A percentile compares a stretch with the other conserved stretches of the same genome.
Evolutionary conservation across 139 green algal species (phyloP).

Genomic region (Deuterostichococcus epilithicus): DNA sequence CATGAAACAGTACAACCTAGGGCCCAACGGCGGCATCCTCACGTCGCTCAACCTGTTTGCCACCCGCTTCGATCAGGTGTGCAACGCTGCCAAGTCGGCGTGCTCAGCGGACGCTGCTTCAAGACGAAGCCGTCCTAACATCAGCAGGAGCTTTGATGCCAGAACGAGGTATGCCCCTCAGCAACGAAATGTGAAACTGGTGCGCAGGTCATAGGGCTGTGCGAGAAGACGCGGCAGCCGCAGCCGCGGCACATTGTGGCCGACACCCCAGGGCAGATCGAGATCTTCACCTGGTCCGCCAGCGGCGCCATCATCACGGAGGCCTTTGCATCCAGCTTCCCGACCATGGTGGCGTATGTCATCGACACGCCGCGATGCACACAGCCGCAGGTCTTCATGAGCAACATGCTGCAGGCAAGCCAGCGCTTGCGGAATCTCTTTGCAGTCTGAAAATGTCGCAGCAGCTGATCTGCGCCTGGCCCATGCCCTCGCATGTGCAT

Average conservation of each 20-base stretch:
- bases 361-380: conserved; percentile 88
- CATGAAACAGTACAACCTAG: conserved; percentile 96
- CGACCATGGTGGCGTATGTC: conserved; percentile 87
- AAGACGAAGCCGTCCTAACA: background rate
- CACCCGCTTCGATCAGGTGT: conserved; percentile 96
- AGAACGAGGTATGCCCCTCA: too few relatives aligned
- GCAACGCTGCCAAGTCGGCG: background rate
- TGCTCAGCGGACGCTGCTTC: background rate
- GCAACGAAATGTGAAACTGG: too few relatives aligned
- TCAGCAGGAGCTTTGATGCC: too few relatives aligned
- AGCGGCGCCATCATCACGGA: conserved; percentile 91
- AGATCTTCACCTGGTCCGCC: conserved; percentile 99
- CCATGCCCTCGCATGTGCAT: background rate
- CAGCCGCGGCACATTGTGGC: conserved; percentile 80
- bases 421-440: too few relatives aligned
- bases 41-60: conserved; percentile 97
- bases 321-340: conserved; percentile 81
- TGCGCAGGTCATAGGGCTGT: conserved; percentile 72
- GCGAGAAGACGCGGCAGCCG: conserved; percentile 73
- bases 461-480: background rate
- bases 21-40: conserved; percentile 96
- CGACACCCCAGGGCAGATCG: conserved; percentile 98
- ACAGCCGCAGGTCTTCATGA: conserved; percentile 93
- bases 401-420: conserved; percentile 95
- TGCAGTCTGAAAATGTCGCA: too few relatives aligned